Conservation (phyloP, 1,139 yeast species). For the Taphrina communis region DNA sequence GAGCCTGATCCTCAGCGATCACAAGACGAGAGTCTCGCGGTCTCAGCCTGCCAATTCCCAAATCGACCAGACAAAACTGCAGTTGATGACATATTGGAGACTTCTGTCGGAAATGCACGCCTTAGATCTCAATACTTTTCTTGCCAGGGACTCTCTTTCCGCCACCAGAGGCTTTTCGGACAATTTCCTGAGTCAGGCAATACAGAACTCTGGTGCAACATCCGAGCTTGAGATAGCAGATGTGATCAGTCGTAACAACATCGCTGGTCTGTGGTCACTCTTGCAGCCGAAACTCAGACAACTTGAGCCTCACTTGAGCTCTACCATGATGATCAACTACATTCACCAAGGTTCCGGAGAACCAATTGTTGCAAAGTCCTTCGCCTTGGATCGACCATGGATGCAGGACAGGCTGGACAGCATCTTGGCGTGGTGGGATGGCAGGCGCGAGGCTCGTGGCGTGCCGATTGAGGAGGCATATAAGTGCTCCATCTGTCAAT, state of each 20-base stretch:
- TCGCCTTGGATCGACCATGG: slow-evolving; percentile 40
- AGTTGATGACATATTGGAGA: slow-evolving; percentile 44
- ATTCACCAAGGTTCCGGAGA: slow-evolving; percentile 42
- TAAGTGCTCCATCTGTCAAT: slow-evolving; percentile 45
- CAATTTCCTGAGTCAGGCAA: slow-evolving; percentile 37
- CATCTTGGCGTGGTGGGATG: slow-evolving; percentile 44
- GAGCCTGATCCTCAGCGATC: slow-evolving; percentile 39
- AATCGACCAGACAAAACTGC: slow-evolving; percentile 42
- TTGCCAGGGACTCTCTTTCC: slow-evolving; percentile 29
- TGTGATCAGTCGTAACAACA: slow-evolving; percentile 27
- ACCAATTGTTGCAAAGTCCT: slow-evolving; percentile 43
- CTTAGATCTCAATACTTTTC: slow-evolving; percentile 39
- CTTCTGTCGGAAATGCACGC: slow-evolving; percentile 43
- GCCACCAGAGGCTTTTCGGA: slow-evolving; percentile 38
- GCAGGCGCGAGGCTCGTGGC: slow-evolving; percentile 46
- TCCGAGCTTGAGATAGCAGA: slow-evolving; percentile 20
- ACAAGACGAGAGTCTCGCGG: slow-evolving; percentile 40
- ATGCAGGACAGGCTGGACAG: slow-evolving; percentile 19
- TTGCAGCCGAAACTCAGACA: slow-evolving; percentile 34
- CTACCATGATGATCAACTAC: slow-evolving; percentile 42
- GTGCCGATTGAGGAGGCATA: slow-evolving; percentile 46
- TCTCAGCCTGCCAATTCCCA: slow-evolving; percentile 43
- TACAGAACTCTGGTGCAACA: slow-evolving; percentile 15
- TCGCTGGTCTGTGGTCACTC: slow-evolving; percentile 42
- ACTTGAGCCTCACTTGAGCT: slow-evolving; percentile 25